Evolutionary conservation across 2,329 filamentous ascomycete species (phyloP), one percentile per base, ranked within the genome.

Genomic region (Cytospora leucostoma): DNA sequence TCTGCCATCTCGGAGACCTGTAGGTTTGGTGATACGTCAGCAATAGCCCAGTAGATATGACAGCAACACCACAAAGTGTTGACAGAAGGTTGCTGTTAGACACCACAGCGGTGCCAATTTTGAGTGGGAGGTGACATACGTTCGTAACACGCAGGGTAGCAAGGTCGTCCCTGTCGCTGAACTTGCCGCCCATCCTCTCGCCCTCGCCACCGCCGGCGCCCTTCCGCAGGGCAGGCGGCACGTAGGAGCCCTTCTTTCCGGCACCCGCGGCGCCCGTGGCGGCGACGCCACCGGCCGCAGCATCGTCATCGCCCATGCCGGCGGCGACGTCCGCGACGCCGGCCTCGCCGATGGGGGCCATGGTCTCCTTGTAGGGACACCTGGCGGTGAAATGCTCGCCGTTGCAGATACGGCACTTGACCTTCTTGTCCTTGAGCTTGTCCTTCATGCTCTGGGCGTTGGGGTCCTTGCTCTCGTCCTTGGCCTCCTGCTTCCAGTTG

Each of bases 321-420:
- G 82, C 83, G 38, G 82, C 84, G 34, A 80, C 79, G 67, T 88
- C 86, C 66, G 78, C 83, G 37, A 74, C 74, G 54, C 75, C 76
- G 62, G 78, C 81, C 76, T 88, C 86, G 69, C 88, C 88, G 66
- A 93, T 87, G 44, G 91, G 95, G 40, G 94, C 93, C 93, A 99
- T 97, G 72, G 94, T 99, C 77, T 98, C 95, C 84, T 98, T 99
- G 89, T 97, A 99, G 40, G 95, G 95, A 87, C 95, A 99, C 77
- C 95, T 90, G 70, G 94, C 94, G 50, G 95, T 99, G 84, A 98
- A 99, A 87, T 99, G 95, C 84, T 99, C 95, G 75, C 94, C 95
- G 76, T 89, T 91, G 82, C 95, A 99, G 76, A 99, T 98, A 85
- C 95, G 91, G 80, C 95, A 99, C 86, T 98, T 98, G 84, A 99